These are phyloP conservation scores for Collybia sordida DNA, from an alignment of 768 basidiomycete species.

Conservation along the genomic window DNA sequence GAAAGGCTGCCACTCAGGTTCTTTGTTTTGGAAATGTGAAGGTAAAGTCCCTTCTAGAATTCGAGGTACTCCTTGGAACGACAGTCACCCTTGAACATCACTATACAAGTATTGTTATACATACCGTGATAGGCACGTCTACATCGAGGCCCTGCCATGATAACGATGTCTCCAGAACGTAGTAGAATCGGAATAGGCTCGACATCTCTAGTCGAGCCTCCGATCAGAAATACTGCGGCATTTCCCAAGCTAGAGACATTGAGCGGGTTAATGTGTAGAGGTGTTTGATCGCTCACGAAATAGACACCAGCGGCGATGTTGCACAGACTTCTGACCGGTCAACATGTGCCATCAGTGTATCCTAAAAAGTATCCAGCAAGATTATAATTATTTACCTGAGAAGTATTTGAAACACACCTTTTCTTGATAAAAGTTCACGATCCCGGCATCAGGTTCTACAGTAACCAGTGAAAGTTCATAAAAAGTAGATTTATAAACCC, in stretches of 20 bases:
- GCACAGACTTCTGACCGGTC: slow-evolving; percentile 95
- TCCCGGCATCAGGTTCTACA: slow-evolving; percentile 91
- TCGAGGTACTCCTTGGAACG: slow-evolving; percentile 75
- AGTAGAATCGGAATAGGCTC: slow-evolving; percentile 82
- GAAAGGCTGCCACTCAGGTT: slow-evolving; percentile 58
- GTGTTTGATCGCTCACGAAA: slow-evolving; percentile 62
- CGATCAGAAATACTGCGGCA: slow-evolving; percentile 87
- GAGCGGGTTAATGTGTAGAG: not conserved
- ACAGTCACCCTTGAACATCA: not conserved
- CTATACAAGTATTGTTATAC: slow-evolving; percentile 14
- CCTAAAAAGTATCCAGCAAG: slow-evolving; percentile 34
- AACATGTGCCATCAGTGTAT: slow-evolving; percentile 97
- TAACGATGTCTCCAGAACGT: slow-evolving; percentile 86
- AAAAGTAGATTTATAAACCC: not conserved
- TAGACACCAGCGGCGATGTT: slow-evolving; percentile 88
- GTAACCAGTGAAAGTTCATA: slow-evolving; percentile 3
- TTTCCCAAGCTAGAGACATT: slow-evolving; percentile 69
- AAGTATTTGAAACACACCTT: slow-evolving; percentile 37
- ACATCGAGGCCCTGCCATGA: slow-evolving; percentile 89
- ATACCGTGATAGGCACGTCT: slow-evolving; percentile 92
- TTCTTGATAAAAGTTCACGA: slow-evolving; percentile 92
- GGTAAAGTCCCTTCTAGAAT: slow-evolving; percentile 84
- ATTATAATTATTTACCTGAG: not conserved
- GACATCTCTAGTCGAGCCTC: slow-evolving; percentile 73
- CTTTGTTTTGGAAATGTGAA: slow-evolving; percentile 42